Percentiles rank a stretch among this genome's conserved stretches.
These are phyloP conservation scores for Rosa chinensis DNA, from an alignment of 306 rosid genomes.

Conservation along the genomic window DNA sequence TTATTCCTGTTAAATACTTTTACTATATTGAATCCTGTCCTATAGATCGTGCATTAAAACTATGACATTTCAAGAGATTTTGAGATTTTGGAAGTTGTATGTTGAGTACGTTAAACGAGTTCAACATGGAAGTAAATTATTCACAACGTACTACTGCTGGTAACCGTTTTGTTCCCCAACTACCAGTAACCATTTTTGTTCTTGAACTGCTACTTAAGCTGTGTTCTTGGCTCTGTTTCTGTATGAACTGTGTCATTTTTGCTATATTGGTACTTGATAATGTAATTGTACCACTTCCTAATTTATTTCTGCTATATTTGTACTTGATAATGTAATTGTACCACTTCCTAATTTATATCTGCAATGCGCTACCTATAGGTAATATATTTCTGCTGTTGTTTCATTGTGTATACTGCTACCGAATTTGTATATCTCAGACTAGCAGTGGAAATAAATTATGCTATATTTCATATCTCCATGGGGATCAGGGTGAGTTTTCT, in stretches of 20 bases:
- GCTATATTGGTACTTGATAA: too few species aligned
- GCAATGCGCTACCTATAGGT: neutral
- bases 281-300: too few species aligned
- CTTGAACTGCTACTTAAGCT: neutral
- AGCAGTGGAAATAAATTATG: too few species aligned
- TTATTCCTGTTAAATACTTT: neutral
- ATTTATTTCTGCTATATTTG: too few species aligned
- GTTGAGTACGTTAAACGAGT: neutral
- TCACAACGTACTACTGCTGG: too few species aligned
- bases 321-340: too few species aligned
- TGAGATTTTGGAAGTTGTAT: neutral
- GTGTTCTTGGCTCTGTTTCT: neutral
- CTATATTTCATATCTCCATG: neutral
- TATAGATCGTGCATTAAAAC: neutral
- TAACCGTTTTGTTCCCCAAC: too few species aligned
- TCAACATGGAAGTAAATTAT: neutral
- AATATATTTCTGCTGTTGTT: too few species aligned
- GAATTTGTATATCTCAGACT: neutral
- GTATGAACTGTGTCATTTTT: too few species aligned
- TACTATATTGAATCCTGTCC: neutral
- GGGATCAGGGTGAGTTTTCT: neutral
- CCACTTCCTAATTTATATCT: too few species aligned
- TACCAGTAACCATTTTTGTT: too few species aligned
- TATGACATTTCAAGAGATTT: neutral
- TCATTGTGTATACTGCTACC: neutral